Base-by-base conservation (phyloP, 202 grass and related monocot genomes). In the Schoenoplectus triqueter region DNA sequence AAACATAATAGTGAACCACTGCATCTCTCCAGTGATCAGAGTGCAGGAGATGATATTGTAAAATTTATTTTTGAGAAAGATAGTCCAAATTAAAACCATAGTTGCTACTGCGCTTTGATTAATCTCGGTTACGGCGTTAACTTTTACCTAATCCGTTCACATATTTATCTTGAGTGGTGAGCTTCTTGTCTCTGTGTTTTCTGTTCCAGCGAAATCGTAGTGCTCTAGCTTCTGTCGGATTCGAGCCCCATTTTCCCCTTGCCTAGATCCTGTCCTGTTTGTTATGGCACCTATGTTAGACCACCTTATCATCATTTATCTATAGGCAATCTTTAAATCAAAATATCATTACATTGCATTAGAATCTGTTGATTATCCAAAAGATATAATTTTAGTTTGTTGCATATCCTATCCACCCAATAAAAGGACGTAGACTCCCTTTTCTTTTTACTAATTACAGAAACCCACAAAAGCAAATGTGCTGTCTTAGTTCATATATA, bases 131-230 rank as follows among this genome's bases (percentile, higher is more conserved):
- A 78, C 74, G 74, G 74, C 74, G 74, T 52, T 31, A 78, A 52
- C 74, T 78, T 78, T 60, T 78, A 73, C 46, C 82, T 64, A 62
- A 75, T 85, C 55, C 68, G 69, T 85, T 40, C 69, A 54, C 82
- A 85, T 84, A 56, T 85, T 75, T 61, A 10, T 63, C 64, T 85
- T 74, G 82, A 69, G 55, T 47, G 51, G 0, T 62, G 82, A 61
- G 82, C 68, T 73, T 51, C 6, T n/a, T 69, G 64, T 71, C 82
- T 20, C 54, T 78, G 6, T 57, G 70, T 74, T 10, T 41, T 76
- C 55, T 77, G 18, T 59, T 13, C 2, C 15, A 73, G n/a, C 47
- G 1, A 73, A 73, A 19, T 51, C 59, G 46, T 46, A 19, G 69
- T 9, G 69, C 69, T 50, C 39, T 73, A 73, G 69, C 69, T 73